Conservation (phyloP, 768 basidiomycete species). For the Crucibulum laeve region DNA sequence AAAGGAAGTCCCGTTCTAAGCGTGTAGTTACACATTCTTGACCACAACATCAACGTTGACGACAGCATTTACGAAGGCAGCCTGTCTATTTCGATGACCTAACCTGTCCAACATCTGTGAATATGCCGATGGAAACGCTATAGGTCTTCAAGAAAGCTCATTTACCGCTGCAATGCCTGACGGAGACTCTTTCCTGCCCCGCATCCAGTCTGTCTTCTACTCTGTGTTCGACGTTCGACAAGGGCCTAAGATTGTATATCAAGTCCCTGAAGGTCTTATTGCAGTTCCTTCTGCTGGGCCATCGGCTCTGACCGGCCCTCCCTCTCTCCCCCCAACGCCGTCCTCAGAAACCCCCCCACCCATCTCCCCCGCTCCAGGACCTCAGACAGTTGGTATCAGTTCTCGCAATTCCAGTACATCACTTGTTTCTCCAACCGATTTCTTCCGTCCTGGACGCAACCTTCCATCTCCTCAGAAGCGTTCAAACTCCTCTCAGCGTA, state of each 20-base stretch:
- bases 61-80: no score
- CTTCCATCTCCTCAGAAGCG: conserved; percentile 43
- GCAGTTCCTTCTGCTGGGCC: conserved; percentile 35
- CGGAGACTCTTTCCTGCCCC: conserved; percentile 72
- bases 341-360: conserved; percentile 26
- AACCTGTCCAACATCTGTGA: no score
- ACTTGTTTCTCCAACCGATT: conserved; percentile 40
- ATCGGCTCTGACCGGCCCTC: conserved; percentile 13
- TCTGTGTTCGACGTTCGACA: conserved; percentile 83
- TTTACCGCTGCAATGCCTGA: conserved; percentile 20
- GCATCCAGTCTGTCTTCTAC: conserved; percentile 88
- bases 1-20: no score
- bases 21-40: no score
- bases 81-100: no score
- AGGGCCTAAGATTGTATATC: conserved; percentile 88
- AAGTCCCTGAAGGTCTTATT: conserved; percentile 92
- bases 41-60: no score
- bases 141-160: neutral
- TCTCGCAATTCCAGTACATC: conserved; percentile 53
- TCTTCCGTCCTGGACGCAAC: conserved; percentile 37
- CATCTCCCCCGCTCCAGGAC: conserved; percentile 12
- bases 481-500: conserved; percentile 43
- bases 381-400: conserved; percentile 21
- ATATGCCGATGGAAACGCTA: no score
- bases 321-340: conserved; percentile 35